Percentiles rank a stretch among this genome's conserved stretches.
These are phyloP conservation scores for Dictyostelium firmibasis DNA, from an alignment of 78 protist species.

Conservation along the genomic window DNA sequence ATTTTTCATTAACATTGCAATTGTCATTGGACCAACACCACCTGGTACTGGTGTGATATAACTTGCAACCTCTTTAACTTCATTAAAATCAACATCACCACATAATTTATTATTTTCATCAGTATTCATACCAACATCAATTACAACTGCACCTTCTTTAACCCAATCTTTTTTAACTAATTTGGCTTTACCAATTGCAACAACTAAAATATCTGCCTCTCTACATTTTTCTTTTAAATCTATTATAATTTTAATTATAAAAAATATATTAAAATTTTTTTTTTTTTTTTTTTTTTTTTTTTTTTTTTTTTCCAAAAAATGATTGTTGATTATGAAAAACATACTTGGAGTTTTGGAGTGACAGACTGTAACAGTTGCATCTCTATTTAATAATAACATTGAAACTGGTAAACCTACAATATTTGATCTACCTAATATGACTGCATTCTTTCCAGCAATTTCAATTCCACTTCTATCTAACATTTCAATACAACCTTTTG, in stretches of 20 bases:
- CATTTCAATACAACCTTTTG: conserved; percentile 93
- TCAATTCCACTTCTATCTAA: conserved; percentile 73
- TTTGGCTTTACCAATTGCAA: conserved; percentile 91
- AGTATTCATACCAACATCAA: conserved; percentile 97
- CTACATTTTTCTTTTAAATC: conserved; percentile 70
- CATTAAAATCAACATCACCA: conserved; percentile 93
- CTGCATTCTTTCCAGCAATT: conserved; percentile 91
- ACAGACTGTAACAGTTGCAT: conserved; percentile 96
- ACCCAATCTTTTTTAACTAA: conserved; percentile 91
- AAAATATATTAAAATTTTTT: neutral
- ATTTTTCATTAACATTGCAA: conserved; percentile 75
- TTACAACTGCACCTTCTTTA: conserved; percentile 93
- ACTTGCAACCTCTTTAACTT: conserved; percentile 77
- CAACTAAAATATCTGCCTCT: conserved; percentile 95
- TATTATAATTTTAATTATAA: neutral
- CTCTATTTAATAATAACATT: conserved; percentile 56
- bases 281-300: too few relatives aligned
- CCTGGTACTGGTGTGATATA: conserved; percentile 99
- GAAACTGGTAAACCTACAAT: conserved; percentile 96
- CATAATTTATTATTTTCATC: conserved; percentile 28
- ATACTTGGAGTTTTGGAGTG: conserved; percentile 87
- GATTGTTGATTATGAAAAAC: too few relatives aligned
- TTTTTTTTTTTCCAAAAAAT: too few relatives aligned
- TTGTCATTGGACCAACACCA: conserved; percentile 99
- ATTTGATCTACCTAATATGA: conserved; percentile 93